A percentile compares a stretch with the other conserved stretches of the same genome.
Conservation (phyloP, 2,329 filamentous ascomycete species). For the Claviceps capensis region DNA sequence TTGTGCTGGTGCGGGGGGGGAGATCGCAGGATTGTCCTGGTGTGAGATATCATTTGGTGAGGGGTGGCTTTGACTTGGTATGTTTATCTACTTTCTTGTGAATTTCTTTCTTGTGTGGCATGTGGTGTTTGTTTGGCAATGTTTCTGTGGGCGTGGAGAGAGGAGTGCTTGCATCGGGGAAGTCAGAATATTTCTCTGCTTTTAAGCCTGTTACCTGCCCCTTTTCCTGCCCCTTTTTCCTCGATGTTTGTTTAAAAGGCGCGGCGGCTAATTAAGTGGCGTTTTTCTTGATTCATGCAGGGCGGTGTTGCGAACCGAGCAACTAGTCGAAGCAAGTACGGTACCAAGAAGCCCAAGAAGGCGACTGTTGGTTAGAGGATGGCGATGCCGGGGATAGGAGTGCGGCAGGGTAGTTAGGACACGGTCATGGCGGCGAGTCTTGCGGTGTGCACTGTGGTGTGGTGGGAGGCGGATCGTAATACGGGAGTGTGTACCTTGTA, state of each 20-base stretch:
- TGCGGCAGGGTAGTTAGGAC: no score
- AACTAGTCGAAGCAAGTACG: constrained; percentile 87
- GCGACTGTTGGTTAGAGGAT: constrained; percentile 36
- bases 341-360: constrained; percentile 96
- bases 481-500: no score
- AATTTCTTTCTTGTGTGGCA: background rate
- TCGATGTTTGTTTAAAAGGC: background rate
- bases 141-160: no score
- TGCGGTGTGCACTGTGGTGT: no score
- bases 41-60: constrained; percentile 88
- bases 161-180: no score
- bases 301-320: constrained; percentile 79
- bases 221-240: background rate
- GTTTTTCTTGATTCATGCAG: constrained; percentile 30
- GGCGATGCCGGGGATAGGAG: no score
- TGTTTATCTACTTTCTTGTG: constrained; percentile 23
- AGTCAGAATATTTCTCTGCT: no score
- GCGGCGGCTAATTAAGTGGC: background rate
- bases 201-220: background rate
- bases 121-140: no score
- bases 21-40: constrained; percentile 94
- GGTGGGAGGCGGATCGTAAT: no score
- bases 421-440: no score
- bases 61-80: constrained; percentile 88
- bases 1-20: constrained; percentile 89